These are phyloP conservation scores for Neofusicoccum sp. DNA, from an alignment of 2,329 filamentous ascomycete genomes.

Conservation along the genomic window DNA sequence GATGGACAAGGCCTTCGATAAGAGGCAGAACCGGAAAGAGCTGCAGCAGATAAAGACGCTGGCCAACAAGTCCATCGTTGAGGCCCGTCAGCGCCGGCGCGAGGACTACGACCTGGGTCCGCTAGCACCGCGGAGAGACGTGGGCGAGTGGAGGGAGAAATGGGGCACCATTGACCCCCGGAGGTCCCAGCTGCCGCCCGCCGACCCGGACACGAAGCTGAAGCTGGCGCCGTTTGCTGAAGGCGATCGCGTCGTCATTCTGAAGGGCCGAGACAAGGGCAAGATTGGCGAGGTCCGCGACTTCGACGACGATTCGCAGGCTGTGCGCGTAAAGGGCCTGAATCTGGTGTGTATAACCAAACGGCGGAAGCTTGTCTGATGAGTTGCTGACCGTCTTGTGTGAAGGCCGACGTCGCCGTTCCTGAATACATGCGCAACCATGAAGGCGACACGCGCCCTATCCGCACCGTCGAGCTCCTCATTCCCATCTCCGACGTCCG, in stretches of 20 bases:
- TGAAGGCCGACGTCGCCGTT: slow-evolving; percentile 42
- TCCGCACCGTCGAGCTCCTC: slow-evolving; percentile 52
- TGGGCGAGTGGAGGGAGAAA: slow-evolving; percentile 56
- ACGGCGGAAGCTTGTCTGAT: not conserved
- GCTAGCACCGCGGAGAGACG: slow-evolving; percentile 72
- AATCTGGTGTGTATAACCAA: slow-evolving; percentile 36
- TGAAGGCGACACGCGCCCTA: slow-evolving; percentile 40
- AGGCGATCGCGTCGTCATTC: slow-evolving; percentile 79
- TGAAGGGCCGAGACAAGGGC: slow-evolving; percentile 75
- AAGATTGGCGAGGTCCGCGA: slow-evolving; percentile 72
- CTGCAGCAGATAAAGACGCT: slow-evolving; percentile 3
- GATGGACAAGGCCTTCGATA: slow-evolving; percentile 27
- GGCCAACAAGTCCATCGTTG: slow-evolving; percentile 40
- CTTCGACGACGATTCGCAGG: slow-evolving; percentile 44
- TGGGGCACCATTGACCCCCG: slow-evolving; percentile 57
- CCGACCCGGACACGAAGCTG: slow-evolving; percentile 35
- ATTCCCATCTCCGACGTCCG: slow-evolving; percentile 71
- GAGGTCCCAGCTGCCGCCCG: slow-evolving; percentile 33
- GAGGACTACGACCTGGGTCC: slow-evolving; percentile 80
- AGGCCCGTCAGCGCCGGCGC: slow-evolving; percentile 57
- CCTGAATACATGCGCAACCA: slow-evolving; percentile 41
- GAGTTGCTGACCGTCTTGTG: not conserved
- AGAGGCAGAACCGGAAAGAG: slow-evolving; percentile 25
- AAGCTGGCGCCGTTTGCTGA: slow-evolving; percentile 36
- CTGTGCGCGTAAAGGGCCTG: slow-evolving; percentile 37